phyloP scores from a whole-genome alignment of 805 yeast species.

The Candida sakaeoensis region DNA sequence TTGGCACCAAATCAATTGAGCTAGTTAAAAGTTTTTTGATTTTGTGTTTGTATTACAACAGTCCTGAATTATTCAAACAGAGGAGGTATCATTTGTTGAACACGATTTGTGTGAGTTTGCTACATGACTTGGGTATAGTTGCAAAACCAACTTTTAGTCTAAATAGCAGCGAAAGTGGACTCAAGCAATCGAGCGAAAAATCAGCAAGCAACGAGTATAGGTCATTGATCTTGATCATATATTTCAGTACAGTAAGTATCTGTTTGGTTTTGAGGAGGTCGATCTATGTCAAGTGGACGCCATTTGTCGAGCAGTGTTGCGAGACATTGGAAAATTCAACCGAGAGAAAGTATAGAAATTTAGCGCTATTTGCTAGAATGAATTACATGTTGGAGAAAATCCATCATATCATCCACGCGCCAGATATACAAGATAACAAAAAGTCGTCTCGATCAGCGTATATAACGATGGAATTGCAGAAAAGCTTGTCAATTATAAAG shows the following conservation, averaged over 20 bases:
- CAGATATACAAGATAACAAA: conserved; percentile 20
- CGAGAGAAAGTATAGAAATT: conserved; percentile 29
- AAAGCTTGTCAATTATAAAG: conserved; percentile 39
- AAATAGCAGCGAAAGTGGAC: conserved; percentile 14
- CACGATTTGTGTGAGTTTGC: conserved; percentile 59
- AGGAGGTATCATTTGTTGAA: conserved; percentile 72
- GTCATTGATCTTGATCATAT: conserved; percentile 53
- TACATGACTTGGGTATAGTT: conserved; percentile 73
- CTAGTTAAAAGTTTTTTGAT: conserved; percentile 59
- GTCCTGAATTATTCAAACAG: conserved; percentile 77
- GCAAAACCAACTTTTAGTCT: conserved; percentile 37
- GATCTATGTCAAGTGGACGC: conserved; percentile 60
- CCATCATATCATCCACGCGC: conserved; percentile 45
- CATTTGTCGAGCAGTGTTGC: conserved; percentile 62
- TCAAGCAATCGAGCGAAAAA: conserved; percentile 4
- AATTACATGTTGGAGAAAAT: conserved; percentile 61
- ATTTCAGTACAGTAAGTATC: conserved; percentile 58
- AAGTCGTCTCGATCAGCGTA: conserved; percentile 30
- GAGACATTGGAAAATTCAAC: conserved; percentile 37
- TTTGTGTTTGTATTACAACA: conserved; percentile 74
- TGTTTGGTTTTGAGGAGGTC: conserved; percentile 64
- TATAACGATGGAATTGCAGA: conserved; percentile 48
- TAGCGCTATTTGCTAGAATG: conserved; percentile 58
- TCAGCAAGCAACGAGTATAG: conserved; percentile 16
- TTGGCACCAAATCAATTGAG: conserved; percentile 70